Evolutionary conservation across 805 yeast species (phyloP).

Genomic region (Wickerhamomyces xylosicus): DNA sequence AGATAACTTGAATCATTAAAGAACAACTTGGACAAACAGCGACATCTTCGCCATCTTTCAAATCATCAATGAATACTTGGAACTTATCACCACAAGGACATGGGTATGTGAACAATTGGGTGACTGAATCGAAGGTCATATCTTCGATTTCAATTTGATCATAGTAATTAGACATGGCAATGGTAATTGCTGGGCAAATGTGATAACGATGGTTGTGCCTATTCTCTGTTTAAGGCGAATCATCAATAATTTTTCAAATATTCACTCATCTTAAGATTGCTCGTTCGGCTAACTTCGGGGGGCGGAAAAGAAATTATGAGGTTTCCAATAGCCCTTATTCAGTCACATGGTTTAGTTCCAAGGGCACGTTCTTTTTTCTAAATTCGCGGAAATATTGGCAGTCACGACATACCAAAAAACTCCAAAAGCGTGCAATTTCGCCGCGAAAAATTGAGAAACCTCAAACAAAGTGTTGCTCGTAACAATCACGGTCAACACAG

Average conservation of each 20-base stretch:
- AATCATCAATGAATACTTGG: constrained; percentile 76
- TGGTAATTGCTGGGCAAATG: not conserved
- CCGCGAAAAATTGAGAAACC: no score
- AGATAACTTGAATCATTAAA: constrained; percentile 83
- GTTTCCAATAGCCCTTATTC: no score
- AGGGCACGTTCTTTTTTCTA: not conserved
- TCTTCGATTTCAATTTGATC: constrained; percentile 97
- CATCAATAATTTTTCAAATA: not conserved
- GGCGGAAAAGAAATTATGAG: no score
- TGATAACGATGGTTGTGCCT: not conserved
- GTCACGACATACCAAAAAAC: no score
- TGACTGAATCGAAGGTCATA: constrained; percentile 79
- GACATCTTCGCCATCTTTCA: constrained; percentile 82
- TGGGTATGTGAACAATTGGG: constrained; percentile 82
- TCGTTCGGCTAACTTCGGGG: no score
- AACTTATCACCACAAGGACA: constrained; percentile 98
- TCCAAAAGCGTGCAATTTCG: no score
- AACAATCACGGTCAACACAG: not conserved
- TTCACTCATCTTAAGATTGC: no score
- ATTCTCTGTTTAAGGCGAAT: no score
- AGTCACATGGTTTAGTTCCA: not conserved
- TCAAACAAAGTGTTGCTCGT: not conserved
- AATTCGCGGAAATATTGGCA: no score
- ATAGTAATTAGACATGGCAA: constrained; percentile 35
- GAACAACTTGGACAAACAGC: constrained; percentile 98